Evolutionary conservation across 495 filamentous ascomycete species (phyloP).

Genomic region (Melanomma pulvis-pyrius): DNA sequence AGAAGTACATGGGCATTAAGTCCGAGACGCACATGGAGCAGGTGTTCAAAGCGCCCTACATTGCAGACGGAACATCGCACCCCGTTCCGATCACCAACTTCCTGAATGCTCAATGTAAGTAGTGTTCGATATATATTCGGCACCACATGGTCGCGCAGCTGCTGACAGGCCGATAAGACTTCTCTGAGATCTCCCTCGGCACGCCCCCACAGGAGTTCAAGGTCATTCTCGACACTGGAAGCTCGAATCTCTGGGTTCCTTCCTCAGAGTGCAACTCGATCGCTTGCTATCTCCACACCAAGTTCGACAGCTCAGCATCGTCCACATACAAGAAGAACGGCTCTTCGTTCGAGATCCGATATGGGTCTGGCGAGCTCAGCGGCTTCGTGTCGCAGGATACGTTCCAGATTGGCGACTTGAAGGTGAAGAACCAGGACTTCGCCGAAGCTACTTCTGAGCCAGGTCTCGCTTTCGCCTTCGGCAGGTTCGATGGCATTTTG

Average conservation of each 20-base stretch:
- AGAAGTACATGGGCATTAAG: constrained; percentile 91
- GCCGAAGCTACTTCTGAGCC: constrained; percentile 95
- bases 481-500: constrained; percentile 96
- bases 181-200: constrained; percentile 92
- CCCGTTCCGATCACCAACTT: constrained; percentile 93
- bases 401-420: constrained; percentile 85
- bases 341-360: constrained; percentile 86
- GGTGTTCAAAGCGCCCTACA: constrained; percentile 74
- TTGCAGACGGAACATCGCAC: constrained; percentile 66
- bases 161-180: constrained; percentile 62
- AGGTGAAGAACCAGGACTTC: constrained; percentile 84
- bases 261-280: constrained; percentile 90
- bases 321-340: constrained; percentile 95
- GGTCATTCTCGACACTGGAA: constrained; percentile 97
- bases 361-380: constrained; percentile 92
- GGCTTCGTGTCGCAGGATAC: constrained; percentile 90
- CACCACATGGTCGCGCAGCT: not conserved
- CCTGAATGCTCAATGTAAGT: constrained; percentile 96
- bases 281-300: constrained; percentile 95
- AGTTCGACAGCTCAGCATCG: constrained; percentile 90
- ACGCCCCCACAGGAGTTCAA: constrained; percentile 95
- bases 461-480: constrained; percentile 96
- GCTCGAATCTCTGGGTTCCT: constrained; percentile 99
- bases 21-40: constrained; percentile 68
- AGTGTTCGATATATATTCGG: constrained; percentile 1